Evolutionary conservation across 208 protist species (phyloP).

Genomic region (Ichthyophonus hoferi): DNA sequence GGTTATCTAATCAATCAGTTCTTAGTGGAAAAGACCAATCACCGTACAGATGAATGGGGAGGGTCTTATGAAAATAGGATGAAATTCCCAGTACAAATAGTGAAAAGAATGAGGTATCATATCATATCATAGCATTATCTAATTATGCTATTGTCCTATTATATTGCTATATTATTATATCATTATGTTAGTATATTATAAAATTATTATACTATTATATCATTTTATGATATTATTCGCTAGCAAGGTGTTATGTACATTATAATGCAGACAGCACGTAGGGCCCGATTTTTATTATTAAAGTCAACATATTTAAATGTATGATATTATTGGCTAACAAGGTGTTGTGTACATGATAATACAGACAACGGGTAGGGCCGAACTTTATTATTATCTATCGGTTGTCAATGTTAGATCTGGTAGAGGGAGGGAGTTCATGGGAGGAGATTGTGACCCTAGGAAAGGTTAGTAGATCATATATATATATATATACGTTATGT

Average conservation of each 20-base stretch:
- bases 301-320: not conserved
- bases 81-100: slow-evolving; percentile 73
- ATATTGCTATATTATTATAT: no score
- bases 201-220: no score
- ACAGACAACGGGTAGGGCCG: slow-evolving; percentile 53
- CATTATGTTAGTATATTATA: no score
- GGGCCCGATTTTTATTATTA: slow-evolving; percentile 61
- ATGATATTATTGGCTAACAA: not conserved
- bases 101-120: slow-evolving; percentile 66
- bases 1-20: slow-evolving; percentile 83
- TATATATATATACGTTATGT: no score
- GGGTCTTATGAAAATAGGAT: slow-evolving; percentile 75
- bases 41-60: slow-evolving; percentile 76
- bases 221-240: not conserved
- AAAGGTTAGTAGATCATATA: slow-evolving; percentile 32
- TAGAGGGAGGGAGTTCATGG: slow-evolving; percentile 71
- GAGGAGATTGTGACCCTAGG: slow-evolving; percentile 72
- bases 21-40: slow-evolving; percentile 75
- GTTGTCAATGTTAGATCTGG: slow-evolving; percentile 81
- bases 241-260: not conserved
- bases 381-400: slow-evolving; percentile 81
- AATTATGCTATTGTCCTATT: not conserved
- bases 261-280: slow-evolving; percentile 40
- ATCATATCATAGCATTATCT: no score
- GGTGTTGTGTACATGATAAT: not conserved